These are phyloP conservation scores for Arthrobotrys iridis DNA, from an alignment of 2,329 filamentous ascomycete genomes.

Conservation along the genomic window DNA sequence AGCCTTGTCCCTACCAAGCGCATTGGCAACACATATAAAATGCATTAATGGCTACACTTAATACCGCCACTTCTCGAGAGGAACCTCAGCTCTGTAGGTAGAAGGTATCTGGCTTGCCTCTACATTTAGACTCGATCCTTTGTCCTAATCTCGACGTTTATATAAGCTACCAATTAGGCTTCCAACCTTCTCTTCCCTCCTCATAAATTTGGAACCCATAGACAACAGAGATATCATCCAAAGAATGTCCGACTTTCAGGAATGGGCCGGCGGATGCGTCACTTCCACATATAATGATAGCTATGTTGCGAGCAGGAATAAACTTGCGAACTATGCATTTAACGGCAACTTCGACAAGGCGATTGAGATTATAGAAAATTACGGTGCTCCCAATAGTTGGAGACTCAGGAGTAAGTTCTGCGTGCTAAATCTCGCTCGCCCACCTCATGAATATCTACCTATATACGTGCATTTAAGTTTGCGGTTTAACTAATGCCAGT, in stretches of 20 bases:
- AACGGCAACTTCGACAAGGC: conserved; percentile 38
- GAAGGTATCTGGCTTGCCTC: too few relatives aligned
- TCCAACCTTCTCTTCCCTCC: not conserved
- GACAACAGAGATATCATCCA: not conserved
- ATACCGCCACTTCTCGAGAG: too few relatives aligned
- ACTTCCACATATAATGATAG: conserved; percentile 13
- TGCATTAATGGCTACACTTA: not conserved
- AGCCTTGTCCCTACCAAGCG: conserved; percentile 3
- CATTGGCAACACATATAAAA: conserved; percentile 29
- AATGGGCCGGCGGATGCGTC: conserved; percentile 31
- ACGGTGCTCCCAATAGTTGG: conserved; percentile 14
- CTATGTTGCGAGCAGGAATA: not conserved
- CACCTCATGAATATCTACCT: too few relatives aligned
- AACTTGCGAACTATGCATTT: conserved; percentile 35
- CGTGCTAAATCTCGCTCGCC: not conserved
- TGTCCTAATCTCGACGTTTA: too few relatives aligned
- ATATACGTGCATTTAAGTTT: not conserved
- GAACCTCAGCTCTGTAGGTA: too few relatives aligned
- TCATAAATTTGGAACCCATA: not conserved
- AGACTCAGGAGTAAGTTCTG: conserved; percentile 28
- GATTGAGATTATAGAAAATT: conserved; percentile 28
- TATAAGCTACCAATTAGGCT: not conserved
- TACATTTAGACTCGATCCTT: too few relatives aligned
- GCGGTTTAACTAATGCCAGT: not conserved
- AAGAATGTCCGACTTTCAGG: conserved; percentile 2